These are phyloP conservation scores for Pontederia crassipes DNA, from an alignment of 176 grass and related monocot species.

Conservation along the genomic window DNA sequence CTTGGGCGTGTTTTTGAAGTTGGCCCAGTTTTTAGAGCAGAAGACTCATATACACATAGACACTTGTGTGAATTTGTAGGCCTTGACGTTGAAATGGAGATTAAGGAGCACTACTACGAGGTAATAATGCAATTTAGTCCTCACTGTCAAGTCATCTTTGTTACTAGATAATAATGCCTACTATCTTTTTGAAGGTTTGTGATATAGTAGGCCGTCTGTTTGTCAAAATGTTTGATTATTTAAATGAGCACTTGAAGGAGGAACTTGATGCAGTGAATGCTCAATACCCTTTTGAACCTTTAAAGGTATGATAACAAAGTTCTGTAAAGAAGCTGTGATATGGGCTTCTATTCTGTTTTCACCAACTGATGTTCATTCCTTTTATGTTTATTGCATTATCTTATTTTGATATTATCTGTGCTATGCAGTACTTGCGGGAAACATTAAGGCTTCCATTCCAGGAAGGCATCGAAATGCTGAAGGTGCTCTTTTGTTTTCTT, in stretches of 20 bases:
- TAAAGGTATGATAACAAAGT: constrained; percentile 34
- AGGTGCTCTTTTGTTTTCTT: constrained; percentile 35
- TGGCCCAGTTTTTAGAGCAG: constrained; percentile 73
- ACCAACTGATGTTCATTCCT: neutral
- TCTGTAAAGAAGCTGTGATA: neutral
- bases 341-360: neutral
- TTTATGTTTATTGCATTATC: neutral
- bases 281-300: constrained; percentile 77
- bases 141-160: neutral
- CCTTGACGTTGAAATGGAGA: constrained; percentile 94
- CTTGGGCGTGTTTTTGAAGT: constrained; percentile 87
- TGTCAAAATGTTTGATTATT: constrained; percentile 81
- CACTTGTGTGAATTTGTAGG: constrained; percentile 94
- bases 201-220: constrained; percentile 84
- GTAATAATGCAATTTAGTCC: constrained; percentile 15
- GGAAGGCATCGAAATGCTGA: constrained; percentile 83
- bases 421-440: constrained; percentile 68
- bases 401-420: neutral
- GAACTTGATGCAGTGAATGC: constrained; percentile 81
- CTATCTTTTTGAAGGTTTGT: constrained; percentile 50
- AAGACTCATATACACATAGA: constrained; percentile 86
- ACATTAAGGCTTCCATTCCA: constrained; percentile 73
- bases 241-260: constrained; percentile 59
- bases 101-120: constrained; percentile 97
- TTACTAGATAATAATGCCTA: constrained; percentile 7